A percentile compares a stretch with the other conserved stretches of the same genome.
Evolutionary conservation across 129 eudicot genomes (phyloP).

Genomic region (Sambucus nigra): DNA sequence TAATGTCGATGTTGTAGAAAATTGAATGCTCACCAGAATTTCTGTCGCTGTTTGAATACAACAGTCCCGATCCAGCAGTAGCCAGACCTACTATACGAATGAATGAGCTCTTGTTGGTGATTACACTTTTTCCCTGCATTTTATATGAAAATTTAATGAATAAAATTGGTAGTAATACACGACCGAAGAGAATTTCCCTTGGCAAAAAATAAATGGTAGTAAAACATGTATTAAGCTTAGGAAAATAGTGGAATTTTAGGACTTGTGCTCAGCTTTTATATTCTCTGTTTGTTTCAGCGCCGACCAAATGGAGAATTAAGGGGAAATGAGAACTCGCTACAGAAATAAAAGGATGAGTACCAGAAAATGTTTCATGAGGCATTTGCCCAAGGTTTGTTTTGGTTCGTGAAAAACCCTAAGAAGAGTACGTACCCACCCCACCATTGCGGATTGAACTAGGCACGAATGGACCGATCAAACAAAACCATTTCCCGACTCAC

Average conservation of each 20-base stretch:
- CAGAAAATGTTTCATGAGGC: not conserved
- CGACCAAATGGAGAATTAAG: too few species aligned
- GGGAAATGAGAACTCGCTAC: too few species aligned
- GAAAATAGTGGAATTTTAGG: not conserved
- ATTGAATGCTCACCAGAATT: conserved; percentile 29
- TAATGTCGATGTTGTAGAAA: not conserved
- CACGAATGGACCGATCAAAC: too few species aligned
- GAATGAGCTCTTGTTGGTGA: conserved; percentile 19
- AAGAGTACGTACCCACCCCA: too few species aligned
- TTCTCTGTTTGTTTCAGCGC: not conserved
- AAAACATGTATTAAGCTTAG: not conserved
- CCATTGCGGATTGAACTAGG: too few species aligned
- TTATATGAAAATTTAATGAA: too few species aligned
- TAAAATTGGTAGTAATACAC: too few species aligned
- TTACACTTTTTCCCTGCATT: conserved; percentile 33
- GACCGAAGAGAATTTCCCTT: too few species aligned
- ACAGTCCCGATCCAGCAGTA: conserved; percentile 49
- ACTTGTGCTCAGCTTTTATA: not conserved
- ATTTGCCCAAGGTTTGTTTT: not conserved
- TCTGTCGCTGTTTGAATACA: conserved; percentile 15
- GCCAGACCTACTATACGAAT: conserved; percentile 44
- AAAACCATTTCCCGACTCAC: too few species aligned
- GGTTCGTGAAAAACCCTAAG: too few species aligned
- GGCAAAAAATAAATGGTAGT: too few species aligned
- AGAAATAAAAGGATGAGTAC: not conserved